phyloP scores from a whole-genome alignment of 345 rosid species.

The Rhodomyrtus tomentosa region DNA sequence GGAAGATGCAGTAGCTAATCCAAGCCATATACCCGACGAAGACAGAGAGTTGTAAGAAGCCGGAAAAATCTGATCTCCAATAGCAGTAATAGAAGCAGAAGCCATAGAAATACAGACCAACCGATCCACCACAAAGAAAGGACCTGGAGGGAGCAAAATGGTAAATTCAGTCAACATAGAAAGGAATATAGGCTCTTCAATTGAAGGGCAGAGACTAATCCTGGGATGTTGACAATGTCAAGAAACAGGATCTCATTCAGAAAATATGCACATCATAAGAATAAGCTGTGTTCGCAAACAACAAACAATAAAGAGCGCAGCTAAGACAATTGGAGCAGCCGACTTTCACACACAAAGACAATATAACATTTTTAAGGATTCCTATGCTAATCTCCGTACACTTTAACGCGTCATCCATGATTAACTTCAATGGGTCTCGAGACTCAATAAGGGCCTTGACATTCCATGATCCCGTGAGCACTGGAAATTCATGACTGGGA shows the following conservation, averaged over 20 bases:
- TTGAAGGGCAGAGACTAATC: background rate
- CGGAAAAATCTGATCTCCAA: slow-evolving; percentile 62
- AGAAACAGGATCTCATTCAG: background rate
- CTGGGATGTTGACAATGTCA: background rate
- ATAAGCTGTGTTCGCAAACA: background rate
- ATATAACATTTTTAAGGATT: background rate
- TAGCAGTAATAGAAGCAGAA: slow-evolving; percentile 60
- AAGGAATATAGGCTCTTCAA: background rate
- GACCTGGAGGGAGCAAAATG: slow-evolving; percentile 25
- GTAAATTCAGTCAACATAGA: background rate
- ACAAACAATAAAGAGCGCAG: background rate
- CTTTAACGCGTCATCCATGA: background rate
- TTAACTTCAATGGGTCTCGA: background rate
- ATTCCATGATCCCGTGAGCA: background rate
- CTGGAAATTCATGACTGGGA: background rate
- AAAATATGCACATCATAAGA: background rate
- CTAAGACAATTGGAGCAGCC: background rate
- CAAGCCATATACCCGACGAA: slow-evolving; percentile 82
- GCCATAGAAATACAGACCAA: slow-evolving; percentile 52
- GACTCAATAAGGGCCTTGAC: background rate
- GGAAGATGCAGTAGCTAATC: slow-evolving; percentile 69
- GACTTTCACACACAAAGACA: background rate
- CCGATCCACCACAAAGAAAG: slow-evolving; percentile 70
- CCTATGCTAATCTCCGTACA: background rate
- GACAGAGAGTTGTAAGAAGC: slow-evolving; percentile 74